These are phyloP conservation scores for Kwoniella sp. DNA, from an alignment of 768 basidiomycete genomes.

Conservation along the genomic window DNA sequence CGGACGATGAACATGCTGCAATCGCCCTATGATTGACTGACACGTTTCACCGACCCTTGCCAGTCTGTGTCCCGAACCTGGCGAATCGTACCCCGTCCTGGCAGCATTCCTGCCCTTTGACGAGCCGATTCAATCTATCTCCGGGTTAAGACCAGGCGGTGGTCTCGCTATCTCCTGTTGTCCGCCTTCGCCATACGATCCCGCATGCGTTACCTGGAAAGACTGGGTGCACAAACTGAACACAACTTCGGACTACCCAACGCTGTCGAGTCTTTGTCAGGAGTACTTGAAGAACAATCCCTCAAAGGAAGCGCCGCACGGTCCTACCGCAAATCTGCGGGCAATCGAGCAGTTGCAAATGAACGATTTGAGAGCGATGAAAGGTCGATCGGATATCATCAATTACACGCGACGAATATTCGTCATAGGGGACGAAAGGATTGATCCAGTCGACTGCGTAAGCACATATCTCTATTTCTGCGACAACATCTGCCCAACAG, in stretches of 20 bases:
- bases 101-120: constrained; percentile 29
- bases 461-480: neutral
- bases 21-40: neutral
- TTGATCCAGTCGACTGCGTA: constrained; percentile 3
- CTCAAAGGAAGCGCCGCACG: neutral
- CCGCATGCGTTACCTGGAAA: constrained; percentile 29
- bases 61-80: constrained; percentile 40
- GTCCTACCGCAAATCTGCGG: neutral
- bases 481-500: no score
- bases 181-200: constrained; percentile 29
- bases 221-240: constrained; percentile 22
- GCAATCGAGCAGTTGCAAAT: constrained; percentile 38
- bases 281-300: neutral
- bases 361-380: constrained; percentile 34
- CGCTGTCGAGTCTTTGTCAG: constrained; percentile 20
- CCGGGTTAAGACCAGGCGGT: constrained; percentile 34
- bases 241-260: constrained; percentile 13
- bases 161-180: constrained; percentile 33
- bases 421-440: constrained; percentile 27
- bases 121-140: constrained; percentile 23
- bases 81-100: constrained; percentile 29
- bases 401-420: constrained; percentile 37
- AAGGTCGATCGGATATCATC: constrained; percentile 23
- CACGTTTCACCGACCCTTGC: no score
- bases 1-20: neutral